These are phyloP conservation scores for Cladosporium sp. DNA, from an alignment of 2,329 filamentous ascomycete genomes.

Conservation along the genomic window DNA sequence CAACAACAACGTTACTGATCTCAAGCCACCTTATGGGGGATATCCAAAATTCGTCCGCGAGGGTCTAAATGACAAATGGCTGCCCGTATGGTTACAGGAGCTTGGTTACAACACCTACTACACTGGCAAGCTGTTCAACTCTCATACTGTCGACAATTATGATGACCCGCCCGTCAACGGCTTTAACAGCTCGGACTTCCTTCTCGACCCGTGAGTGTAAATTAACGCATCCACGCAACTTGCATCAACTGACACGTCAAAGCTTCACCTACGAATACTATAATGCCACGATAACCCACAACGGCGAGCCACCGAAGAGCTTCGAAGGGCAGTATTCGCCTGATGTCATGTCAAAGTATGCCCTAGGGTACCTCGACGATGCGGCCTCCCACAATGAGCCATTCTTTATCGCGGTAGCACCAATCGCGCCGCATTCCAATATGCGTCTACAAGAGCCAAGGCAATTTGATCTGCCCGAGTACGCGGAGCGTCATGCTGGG, in stretches of 20 bases:
- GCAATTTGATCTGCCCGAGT: slow-evolving; percentile 5
- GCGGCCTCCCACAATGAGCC: slow-evolving; percentile 53
- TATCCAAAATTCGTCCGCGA: slow-evolving; percentile 64
- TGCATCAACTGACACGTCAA: background rate
- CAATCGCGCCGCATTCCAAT: slow-evolving; percentile 57
- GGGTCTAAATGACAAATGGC: slow-evolving; percentile 63
- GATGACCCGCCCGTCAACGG: slow-evolving; percentile 54
- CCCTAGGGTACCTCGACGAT: slow-evolving; percentile 58
- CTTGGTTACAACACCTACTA: slow-evolving; percentile 70
- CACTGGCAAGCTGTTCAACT: slow-evolving; percentile 68
- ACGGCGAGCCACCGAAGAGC: slow-evolving; percentile 52
- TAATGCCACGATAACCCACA: slow-evolving; percentile 61
- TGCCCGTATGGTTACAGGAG: slow-evolving; percentile 67
- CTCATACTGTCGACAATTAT: slow-evolving; percentile 59
- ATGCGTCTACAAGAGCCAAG: background rate
- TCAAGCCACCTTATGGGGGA: slow-evolving; percentile 52
- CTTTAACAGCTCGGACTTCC: slow-evolving; percentile 51
- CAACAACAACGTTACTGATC: slow-evolving; percentile 66
- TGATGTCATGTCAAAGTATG: slow-evolving; percentile 58
- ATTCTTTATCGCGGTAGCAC: slow-evolving; percentile 65
- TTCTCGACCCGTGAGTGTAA: slow-evolving; percentile 13
- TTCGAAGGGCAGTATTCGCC: slow-evolving; percentile 53
- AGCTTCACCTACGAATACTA: slow-evolving; percentile 60
- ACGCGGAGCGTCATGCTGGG: slow-evolving; percentile 55
- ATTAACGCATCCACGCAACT: background rate